Evolutionary conservation across 345 rosid species (phyloP).

Genomic region (Eucalyptus polybractea): DNA sequence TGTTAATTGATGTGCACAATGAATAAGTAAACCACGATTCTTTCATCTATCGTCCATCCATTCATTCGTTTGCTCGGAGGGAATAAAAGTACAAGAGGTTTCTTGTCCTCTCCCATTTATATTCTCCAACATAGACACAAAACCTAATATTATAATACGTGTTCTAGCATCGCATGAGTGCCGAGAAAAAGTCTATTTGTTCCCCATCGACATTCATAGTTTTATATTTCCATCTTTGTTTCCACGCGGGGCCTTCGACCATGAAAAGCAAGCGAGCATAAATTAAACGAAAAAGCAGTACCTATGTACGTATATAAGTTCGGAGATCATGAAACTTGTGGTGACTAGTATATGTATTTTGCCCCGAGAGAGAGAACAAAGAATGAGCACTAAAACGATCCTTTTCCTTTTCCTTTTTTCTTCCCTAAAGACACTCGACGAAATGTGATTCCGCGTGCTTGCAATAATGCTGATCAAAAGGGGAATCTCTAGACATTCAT

Average conservation of each 20-base stretch:
- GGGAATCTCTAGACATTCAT: neutral
- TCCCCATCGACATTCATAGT: neutral
- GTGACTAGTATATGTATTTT: neutral
- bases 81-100: neutral
- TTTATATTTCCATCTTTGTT: neutral
- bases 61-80: neutral
- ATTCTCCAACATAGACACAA: neutral
- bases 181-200: neutral
- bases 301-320: neutral
- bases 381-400: neutral
- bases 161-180: neutral
- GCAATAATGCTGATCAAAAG: neutral
- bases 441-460: neutral
- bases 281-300: neutral
- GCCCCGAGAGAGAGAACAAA: neutral
- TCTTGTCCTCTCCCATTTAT: neutral
- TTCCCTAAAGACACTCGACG: neutral
- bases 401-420: neutral
- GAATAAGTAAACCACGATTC: neutral
- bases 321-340: neutral
- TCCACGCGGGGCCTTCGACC: neutral
- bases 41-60: neutral
- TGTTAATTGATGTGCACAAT: neutral
- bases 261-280: neutral
- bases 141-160: neutral